These are phyloP conservation scores for Leishmania arabica DNA, from an alignment of 208 protist species.

Conservation along the genomic window DNA sequence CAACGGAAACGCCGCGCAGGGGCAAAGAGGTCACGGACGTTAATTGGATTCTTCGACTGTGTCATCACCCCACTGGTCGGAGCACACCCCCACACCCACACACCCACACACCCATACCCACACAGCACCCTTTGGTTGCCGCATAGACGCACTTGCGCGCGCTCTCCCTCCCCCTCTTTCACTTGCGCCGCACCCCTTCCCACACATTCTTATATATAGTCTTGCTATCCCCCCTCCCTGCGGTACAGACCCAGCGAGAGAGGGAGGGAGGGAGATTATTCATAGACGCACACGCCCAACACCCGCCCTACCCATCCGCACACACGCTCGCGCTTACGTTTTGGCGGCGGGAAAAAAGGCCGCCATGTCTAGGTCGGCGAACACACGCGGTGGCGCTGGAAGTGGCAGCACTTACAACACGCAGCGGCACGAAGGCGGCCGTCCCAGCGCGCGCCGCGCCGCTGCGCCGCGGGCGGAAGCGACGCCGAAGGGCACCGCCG, in stretches of 20 bases:
- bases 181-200: neutral
- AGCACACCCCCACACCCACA: neutral
- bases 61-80: neutral
- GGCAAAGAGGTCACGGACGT: neutral
- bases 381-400: neutral
- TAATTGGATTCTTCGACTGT: neutral
- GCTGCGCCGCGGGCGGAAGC: constrained; percentile 2
- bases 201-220: neutral
- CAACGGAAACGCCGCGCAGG: neutral
- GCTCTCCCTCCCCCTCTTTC: neutral
- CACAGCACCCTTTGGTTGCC: neutral
- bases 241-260: too few species aligned
- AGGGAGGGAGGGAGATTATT: too few species aligned
- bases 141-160: neutral
- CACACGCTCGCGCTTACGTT: neutral
- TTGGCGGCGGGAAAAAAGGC: neutral
- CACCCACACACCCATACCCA: neutral
- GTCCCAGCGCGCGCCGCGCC: constrained; percentile 1
- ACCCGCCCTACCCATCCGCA: neutral
- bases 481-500: neutral
- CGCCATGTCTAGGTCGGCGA: neutral
- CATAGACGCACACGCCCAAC: neutral
- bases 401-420: constrained; percentile 3
- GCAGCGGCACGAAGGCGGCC: neutral
- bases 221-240: too few species aligned